phyloP scores from a whole-genome alignment of 2,329 filamentous ascomycete species.

The Fusarium sp. region DNA sequence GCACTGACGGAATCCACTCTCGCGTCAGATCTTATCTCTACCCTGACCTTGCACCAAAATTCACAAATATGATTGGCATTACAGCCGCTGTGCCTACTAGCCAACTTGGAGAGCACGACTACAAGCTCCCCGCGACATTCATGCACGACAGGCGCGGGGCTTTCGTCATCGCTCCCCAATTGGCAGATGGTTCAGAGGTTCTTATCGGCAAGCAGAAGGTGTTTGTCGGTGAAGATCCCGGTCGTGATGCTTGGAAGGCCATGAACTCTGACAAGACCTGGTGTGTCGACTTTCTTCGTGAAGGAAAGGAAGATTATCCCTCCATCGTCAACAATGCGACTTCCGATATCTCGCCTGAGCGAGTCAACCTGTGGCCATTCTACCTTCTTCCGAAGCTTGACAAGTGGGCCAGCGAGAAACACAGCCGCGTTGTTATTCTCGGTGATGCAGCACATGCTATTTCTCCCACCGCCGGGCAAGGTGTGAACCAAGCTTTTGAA shows the following conservation, averaged over 20 bases:
- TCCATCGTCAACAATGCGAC: slow-evolving; percentile 52
- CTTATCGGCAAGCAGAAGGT: slow-evolving; percentile 60
- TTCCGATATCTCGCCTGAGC: slow-evolving; percentile 44
- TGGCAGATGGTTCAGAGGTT: slow-evolving; percentile 59
- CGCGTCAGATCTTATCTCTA: slow-evolving; percentile 63
- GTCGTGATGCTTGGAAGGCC: slow-evolving; percentile 56
- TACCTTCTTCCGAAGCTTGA: slow-evolving; percentile 60
- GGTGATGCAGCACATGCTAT: slow-evolving; percentile 63
- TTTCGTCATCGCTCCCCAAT: slow-evolving; percentile 63
- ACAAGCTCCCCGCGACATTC: slow-evolving; percentile 57
- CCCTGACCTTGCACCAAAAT: slow-evolving; percentile 60
- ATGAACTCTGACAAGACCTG: slow-evolving; percentile 54
- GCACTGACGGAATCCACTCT: slow-evolving; percentile 71
- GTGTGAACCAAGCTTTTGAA: slow-evolving; percentile 61
- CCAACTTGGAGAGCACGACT: slow-evolving; percentile 52
- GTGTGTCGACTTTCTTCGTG: slow-evolving; percentile 49
- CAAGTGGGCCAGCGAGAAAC: slow-evolving; percentile 51
- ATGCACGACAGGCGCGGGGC: slow-evolving; percentile 56
- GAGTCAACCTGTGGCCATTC: slow-evolving; percentile 62
- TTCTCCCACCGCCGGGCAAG: slow-evolving; percentile 60
- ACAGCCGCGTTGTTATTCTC: slow-evolving; percentile 55
- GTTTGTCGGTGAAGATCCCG: slow-evolving; percentile 48
- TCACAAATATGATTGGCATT: slow-evolving; percentile 60
- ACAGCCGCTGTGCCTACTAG: slow-evolving; percentile 50
- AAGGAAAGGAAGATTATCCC: slow-evolving; percentile 52